Evolutionary conservation across 169 alveolate species (phyloP), one percentile per base, ranked within the genome.

Genomic region (Besnoitia besnoiti): DNA sequence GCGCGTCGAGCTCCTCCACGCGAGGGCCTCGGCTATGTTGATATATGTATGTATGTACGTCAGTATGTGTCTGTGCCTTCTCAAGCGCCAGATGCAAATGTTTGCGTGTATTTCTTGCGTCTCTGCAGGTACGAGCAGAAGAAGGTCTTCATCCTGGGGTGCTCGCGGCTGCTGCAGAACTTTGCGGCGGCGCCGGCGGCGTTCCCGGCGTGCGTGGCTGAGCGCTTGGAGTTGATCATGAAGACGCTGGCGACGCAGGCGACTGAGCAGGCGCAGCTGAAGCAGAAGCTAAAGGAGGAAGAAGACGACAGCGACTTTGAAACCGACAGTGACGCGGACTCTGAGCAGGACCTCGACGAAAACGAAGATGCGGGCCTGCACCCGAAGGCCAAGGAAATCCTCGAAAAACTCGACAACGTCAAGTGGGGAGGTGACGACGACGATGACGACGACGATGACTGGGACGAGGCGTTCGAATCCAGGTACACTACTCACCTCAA

Each of bases 371-470:
- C 92, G 27, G 87, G 42, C 76, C 85, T 89, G 50, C 85, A 89
- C 21, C 85, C 92, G 49, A 73, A 62, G 37, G 51, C 92, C 12
- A 49, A 89, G 16, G 79, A 77, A 2, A 10, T 89, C 35, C 87
- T 89, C 42, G 85, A 62, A 14, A 89, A 73, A 44, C 85, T 89
- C 30, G 87, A 89, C 49, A 42, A 73, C 14, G 92, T 24, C 37
- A 77, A 89, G 76, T 89, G 92, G 92, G 87, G 37, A 0, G 92
- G 42, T 19, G 92, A 62, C 49, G 92, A 75, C 10, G 92, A 89
- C 46, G 89, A 24, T 46, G 76, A 82, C 75, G 75, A 82, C 35
- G 47, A 44, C 90, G 75, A 82, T 39, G 62, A 47, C 76, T 47
- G 75, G 76, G 90, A 49, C 27, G 90, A 44, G 30, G 33, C 30